phyloP scores from a whole-genome alignment of 2,329 filamentous ascomycete genomes.

The Fusarium verticillioides region DNA sequence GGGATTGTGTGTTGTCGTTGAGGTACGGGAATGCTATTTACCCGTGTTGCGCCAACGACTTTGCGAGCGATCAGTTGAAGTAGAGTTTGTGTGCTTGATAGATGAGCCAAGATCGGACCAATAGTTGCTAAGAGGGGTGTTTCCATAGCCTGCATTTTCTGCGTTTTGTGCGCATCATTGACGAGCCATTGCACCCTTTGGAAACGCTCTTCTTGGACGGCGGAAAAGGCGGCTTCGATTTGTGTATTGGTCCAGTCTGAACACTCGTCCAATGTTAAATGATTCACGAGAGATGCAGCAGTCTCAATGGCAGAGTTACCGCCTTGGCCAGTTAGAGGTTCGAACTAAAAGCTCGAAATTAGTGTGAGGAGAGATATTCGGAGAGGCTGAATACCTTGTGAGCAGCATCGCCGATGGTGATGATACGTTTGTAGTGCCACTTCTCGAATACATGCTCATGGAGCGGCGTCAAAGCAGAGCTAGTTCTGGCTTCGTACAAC shows the following conservation, averaged over 20 bases:
- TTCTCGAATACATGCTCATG: constrained; percentile 8
- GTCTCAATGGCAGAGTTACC: background rate
- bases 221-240: background rate
- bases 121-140: background rate
- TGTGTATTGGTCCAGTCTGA: background rate
- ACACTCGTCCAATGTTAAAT: background rate
- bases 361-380: fast-evolving
- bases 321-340: background rate
- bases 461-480: background rate
- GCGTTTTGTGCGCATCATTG: background rate
- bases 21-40: background rate
- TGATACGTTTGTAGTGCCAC: constrained; percentile 8
- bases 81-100: fast-evolving
- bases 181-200: background rate
- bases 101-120: background rate
- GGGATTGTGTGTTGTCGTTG: background rate
- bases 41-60: background rate
- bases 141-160: background rate
- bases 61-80: fast-evolving
- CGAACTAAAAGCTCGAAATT: background rate
- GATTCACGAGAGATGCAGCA: background rate
- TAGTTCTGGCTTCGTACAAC: background rate
- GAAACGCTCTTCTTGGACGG: background rate
- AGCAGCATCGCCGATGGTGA: constrained; percentile 8
- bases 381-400: background rate